Evolutionary conservation across 108 stramenopile species (phyloP).

Genomic region (Tribonema minus): DNA sequence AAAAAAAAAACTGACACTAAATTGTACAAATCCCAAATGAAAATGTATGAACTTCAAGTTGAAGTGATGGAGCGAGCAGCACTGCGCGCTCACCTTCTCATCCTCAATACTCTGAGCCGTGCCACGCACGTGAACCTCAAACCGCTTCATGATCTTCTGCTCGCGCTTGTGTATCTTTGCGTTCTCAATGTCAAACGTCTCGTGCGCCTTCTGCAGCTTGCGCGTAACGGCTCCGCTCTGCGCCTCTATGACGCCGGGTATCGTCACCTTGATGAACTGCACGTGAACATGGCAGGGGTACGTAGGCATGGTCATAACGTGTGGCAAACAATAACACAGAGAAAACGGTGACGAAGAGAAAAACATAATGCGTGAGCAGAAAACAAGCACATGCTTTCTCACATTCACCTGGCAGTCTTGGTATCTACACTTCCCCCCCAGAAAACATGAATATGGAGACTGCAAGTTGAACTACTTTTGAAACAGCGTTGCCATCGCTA

Average conservation of each 20-base stretch:
- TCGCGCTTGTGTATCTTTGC: conserved; percentile 56
- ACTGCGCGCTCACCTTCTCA: conserved; percentile 44
- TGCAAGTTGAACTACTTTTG: too few species aligned
- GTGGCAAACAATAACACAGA: too few species aligned
- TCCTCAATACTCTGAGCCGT: conserved; percentile 48
- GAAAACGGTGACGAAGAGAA: too few species aligned
- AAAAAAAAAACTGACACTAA: not conserved
- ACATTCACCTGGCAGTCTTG: too few species aligned
- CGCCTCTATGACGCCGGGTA: conserved; percentile 45
- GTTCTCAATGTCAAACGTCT: conserved; percentile 59
- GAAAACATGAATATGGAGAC: too few species aligned
- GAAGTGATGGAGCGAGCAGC: not conserved
- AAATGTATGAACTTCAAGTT: not conserved
- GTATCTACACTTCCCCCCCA: too few species aligned
- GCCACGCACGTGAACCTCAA: conserved; percentile 25
- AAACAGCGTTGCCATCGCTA: too few species aligned
- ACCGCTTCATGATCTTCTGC: conserved; percentile 47
- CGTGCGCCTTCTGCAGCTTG: conserved; percentile 52
- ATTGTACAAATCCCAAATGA: not conserved
- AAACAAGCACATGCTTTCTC: too few species aligned
- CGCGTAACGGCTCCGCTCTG: conserved; percentile 53
- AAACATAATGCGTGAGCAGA: too few species aligned
- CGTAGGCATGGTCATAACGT: too few species aligned
- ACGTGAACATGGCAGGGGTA: too few species aligned
- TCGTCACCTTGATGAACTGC: conserved; percentile 44